Conservation (phyloP, 805 yeast genomes). For the Wickerhamomyces silvicola region DNA sequence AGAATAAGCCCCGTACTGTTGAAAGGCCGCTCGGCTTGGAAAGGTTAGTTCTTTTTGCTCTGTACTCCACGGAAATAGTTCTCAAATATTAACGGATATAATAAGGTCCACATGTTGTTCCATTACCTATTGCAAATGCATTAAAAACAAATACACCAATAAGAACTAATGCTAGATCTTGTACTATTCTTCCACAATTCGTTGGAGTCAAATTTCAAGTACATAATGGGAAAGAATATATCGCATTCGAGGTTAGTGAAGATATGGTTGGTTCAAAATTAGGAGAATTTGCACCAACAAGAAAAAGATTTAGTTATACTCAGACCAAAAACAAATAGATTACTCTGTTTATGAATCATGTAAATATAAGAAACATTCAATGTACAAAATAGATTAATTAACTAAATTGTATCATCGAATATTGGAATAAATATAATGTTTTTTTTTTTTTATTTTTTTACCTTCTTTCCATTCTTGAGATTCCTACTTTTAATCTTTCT, state of each 20-base stretch:
- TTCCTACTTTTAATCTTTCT: conserved; percentile 48
- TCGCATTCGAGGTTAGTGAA: conserved; percentile 77
- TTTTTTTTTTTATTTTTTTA: conserved; percentile 2
- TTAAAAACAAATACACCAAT: conserved; percentile 75
- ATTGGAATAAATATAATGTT: background rate
- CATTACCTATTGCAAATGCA: conserved; percentile 88
- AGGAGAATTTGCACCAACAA: conserved; percentile 93
- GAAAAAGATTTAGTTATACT: conserved; percentile 81
- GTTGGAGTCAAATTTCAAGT: conserved; percentile 92
- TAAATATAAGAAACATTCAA: too few species aligned
- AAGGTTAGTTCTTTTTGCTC: conserved; percentile 34
- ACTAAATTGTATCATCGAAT: background rate
- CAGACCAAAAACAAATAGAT: conserved; percentile 55
- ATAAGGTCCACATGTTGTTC: conserved; percentile 84
- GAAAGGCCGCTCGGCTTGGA: conserved; percentile 53
- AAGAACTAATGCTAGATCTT: conserved; percentile 91
- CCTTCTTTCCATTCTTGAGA: conserved; percentile 18
- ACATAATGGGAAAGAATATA: conserved; percentile 94
- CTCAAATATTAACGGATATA: conserved; percentile 1
- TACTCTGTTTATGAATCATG: conserved; percentile 1
- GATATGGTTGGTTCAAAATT: conserved; percentile 96
- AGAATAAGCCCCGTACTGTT: conserved; percentile 33
- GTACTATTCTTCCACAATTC: conserved; percentile 92
- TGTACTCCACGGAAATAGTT: too few species aligned
- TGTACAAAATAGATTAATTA: too few species aligned